These are phyloP conservation scores for Globisporangium cylindrosporum DNA, from an alignment of 352 stramenopile species.

Conservation along the genomic window DNA sequence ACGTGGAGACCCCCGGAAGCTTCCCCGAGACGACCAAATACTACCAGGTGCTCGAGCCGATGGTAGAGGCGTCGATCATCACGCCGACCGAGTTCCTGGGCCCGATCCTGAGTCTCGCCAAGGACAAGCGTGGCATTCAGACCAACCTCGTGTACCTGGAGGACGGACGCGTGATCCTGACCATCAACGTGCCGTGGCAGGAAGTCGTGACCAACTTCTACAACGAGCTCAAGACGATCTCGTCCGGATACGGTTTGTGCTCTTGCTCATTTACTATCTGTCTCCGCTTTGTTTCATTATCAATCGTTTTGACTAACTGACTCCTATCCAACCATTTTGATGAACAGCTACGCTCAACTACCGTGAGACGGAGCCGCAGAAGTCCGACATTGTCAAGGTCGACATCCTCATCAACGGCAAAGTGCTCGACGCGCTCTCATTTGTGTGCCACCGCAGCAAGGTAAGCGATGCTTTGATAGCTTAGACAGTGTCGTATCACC, in stretches of 20 bases:
- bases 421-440: slow-evolving; percentile 95
- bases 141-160: slow-evolving; percentile 95
- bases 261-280: background rate
- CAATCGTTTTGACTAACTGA: background rate
- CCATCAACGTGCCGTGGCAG: slow-evolving; percentile 95
- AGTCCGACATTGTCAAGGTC: slow-evolving; percentile 94
- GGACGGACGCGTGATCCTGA: slow-evolving; percentile 92
- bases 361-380: slow-evolving; percentile 85
- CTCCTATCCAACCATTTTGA: background rate
- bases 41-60: slow-evolving; percentile 91
- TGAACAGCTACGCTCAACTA: slow-evolving; percentile 91
- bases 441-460: slow-evolving; percentile 93
- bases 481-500: background rate
- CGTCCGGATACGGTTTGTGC: slow-evolving; percentile 90
- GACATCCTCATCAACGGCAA: slow-evolving; percentile 95
- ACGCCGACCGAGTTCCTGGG: slow-evolving; percentile 94
- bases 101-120: slow-evolving; percentile 93
- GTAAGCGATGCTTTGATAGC: slow-evolving; percentile 23
- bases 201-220: slow-evolving; percentile 99
- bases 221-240: slow-evolving; percentile 96
- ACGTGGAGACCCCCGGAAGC: slow-evolving; percentile 72
- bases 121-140: slow-evolving; percentile 86
- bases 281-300: background rate
- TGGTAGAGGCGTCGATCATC: slow-evolving; percentile 96
- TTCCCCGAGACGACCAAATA: slow-evolving; percentile 87